Evolutionary conservation across 2,329 filamentous ascomycete genomes (phyloP).

Genomic region (Exophiala lecanii-corni): DNA sequence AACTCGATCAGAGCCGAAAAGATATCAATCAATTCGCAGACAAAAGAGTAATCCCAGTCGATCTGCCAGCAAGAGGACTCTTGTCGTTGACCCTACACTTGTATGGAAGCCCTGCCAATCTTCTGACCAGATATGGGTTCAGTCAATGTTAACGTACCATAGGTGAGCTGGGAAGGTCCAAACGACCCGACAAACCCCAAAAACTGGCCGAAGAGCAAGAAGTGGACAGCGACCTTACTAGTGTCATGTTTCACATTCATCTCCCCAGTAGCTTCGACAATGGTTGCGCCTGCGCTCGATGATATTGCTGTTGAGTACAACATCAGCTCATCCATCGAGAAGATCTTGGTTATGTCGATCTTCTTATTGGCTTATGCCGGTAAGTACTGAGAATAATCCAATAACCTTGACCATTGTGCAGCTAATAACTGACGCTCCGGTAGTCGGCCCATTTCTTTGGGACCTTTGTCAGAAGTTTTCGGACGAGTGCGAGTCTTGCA

Average conservation of each 20-base stretch:
- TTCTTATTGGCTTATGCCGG: conserved; percentile 42
- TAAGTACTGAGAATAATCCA: background rate
- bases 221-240: conserved; percentile 48
- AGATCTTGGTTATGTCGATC: conserved; percentile 42
- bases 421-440: background rate
- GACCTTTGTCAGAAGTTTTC: conserved; percentile 41
- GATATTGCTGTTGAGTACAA: conserved; percentile 46
- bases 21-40: background rate
- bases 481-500: conserved; percentile 43
- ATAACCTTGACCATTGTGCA: background rate
- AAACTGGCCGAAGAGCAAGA: conserved; percentile 46
- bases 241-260: conserved; percentile 50
- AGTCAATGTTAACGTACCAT: background rate
- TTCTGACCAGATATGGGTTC: too few species aligned
- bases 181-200: conserved; percentile 32
- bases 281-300: conserved; percentile 43
- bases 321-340: conserved; percentile 37
- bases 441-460: conserved; percentile 40
- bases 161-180: conserved; percentile 41
- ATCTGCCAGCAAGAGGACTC: background rate
- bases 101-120: background rate
- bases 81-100: background rate
- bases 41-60: background rate
- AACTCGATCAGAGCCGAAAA: too few species aligned
- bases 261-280: conserved; percentile 53